Evolutionary conservation across 2,329 filamentous ascomycete species (phyloP), one percentile per base, ranked within the genome.

Genomic region (Penicillium psychrosexuale): DNA sequence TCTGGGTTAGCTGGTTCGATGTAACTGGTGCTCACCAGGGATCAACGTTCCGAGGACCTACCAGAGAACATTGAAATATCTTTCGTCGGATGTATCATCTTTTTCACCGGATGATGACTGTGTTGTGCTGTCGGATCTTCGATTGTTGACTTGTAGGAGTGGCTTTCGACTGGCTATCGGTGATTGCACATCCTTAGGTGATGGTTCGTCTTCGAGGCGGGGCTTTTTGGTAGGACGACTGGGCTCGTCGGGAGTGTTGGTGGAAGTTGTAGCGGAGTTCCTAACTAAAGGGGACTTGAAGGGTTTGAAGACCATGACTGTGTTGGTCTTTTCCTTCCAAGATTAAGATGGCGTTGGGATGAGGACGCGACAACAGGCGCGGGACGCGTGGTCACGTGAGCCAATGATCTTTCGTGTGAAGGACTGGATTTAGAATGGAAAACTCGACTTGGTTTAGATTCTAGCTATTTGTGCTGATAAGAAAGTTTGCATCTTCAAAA

Each of bases 51-150:
- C 8, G 13, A 34, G 7, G 7, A 64, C 63, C 22, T 72, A 79
- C 77, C 78, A 80, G 33, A 80, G 68, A 40, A 75, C 78, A 66
- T 76, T 79, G 59, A 75, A 80, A 57, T 76, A 78, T 45, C 64
- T 68, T 44, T 77, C 73, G 28, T 62, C 65, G 2, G 46, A 27
- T 17, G 45, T 34, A 38, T 56, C 57, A 36, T 58, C 47, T 30
- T 58, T 55, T 6, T 36, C 27, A 1, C 17, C 52, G 8, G 52
- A 13, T 5, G 53, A 27, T 27, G 59, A 17, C 13, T 60, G 51
- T n/a, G 45, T 40, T 15, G 33, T 13, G 15, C 42, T 43, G 12
- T 61, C 53, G 27, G 61, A 53, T 30, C 63, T 52, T 24, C 54
- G 34, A 51, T 72, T 69, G 36, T 56, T 65, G 27, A 70, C 67